Evolutionary conservation across 1,284 basidiomycete genomes (phyloP).

Genomic region (Microbotryum intermedium): DNA sequence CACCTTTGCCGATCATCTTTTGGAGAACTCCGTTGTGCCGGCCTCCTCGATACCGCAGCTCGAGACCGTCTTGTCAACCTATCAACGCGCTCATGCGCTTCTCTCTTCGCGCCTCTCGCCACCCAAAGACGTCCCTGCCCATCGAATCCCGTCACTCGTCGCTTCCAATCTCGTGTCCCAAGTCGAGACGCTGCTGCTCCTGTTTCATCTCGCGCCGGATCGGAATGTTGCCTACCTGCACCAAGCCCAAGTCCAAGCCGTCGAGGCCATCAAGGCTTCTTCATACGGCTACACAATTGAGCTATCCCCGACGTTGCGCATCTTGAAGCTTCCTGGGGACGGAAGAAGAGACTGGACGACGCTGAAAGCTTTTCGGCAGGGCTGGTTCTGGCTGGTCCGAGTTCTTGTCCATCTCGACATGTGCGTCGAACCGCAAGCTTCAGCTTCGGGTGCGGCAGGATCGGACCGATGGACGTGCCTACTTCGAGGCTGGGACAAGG

Average conservation of each 20-base stretch:
- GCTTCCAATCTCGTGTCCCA: constrained; percentile 19
- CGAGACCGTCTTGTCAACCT: not conserved
- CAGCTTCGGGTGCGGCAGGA: too few relatives aligned
- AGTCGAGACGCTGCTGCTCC: constrained; percentile 13
- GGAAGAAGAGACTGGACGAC: constrained; percentile 12
- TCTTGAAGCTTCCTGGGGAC: not conserved
- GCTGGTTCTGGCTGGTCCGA: constrained; percentile 12
- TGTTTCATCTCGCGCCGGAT: not conserved
- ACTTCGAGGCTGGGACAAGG: too few relatives aligned
- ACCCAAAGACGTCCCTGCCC: constrained; percentile 9
- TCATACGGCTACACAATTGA: too few relatives aligned
- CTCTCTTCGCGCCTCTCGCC: constrained; percentile 19
- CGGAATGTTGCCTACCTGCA: too few relatives aligned
- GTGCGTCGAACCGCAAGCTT: too few relatives aligned
- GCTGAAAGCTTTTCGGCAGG: constrained; percentile 1
- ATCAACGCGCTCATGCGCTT: constrained; percentile 3
- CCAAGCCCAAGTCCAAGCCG: too few relatives aligned
- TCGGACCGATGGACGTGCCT: too few relatives aligned
- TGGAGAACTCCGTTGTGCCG: not conserved
- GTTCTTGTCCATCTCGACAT: not conserved
- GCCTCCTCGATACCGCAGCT: not conserved
- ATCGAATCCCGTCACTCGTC: constrained; percentile 15
- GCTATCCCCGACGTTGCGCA: not conserved
- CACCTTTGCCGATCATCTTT: constrained; percentile 11
- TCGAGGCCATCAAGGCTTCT: too few relatives aligned